These are phyloP conservation scores for Agrostemma githago DNA, from an alignment of 148 eudicot species.

Conservation along the genomic window DNA sequence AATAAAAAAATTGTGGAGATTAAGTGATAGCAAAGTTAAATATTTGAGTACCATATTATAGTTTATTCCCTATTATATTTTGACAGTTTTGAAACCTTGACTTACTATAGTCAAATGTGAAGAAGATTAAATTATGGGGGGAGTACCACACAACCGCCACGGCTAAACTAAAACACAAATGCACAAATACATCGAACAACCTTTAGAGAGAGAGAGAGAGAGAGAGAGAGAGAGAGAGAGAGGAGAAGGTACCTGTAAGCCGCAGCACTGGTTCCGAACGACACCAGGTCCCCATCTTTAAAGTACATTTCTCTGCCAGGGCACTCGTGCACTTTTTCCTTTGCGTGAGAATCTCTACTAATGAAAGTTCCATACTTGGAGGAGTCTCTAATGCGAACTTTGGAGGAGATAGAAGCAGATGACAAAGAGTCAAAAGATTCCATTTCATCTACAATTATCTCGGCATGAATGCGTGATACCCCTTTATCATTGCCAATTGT, in stretches of 20 bases:
- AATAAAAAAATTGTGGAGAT: not conserved
- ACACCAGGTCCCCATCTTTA: constrained; percentile 70
- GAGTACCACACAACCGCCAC: not conserved
- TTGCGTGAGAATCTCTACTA: constrained; percentile 32
- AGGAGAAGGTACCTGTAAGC: constrained; percentile 84
- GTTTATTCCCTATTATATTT: not conserved
- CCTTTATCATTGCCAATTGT: constrained; percentile 77
- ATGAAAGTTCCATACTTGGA: constrained; percentile 90
- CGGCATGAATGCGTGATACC: constrained; percentile 88
- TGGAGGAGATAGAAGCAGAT: constrained; percentile 30
- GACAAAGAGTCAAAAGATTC: constrained; percentile 39
- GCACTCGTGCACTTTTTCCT: constrained; percentile 73
- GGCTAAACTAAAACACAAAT: not conserved
- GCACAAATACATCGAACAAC: not conserved
- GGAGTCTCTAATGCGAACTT: constrained; percentile 72
- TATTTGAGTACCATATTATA: not conserved
- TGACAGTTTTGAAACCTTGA: not conserved
- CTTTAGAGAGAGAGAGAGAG: too few species aligned
- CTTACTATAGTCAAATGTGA: not conserved
- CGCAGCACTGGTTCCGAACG: constrained; percentile 87
- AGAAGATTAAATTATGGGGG: not conserved
- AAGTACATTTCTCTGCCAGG: constrained; percentile 58
- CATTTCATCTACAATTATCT: constrained; percentile 72
- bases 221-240: too few species aligned
- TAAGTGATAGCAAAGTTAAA: not conserved